Percentiles rank a stretch among this genome's conserved stretches.
Evolutionary conservation across 2,329 filamentous ascomycete genomes (phyloP).

Genomic region (Raffaelea albimanens): DNA sequence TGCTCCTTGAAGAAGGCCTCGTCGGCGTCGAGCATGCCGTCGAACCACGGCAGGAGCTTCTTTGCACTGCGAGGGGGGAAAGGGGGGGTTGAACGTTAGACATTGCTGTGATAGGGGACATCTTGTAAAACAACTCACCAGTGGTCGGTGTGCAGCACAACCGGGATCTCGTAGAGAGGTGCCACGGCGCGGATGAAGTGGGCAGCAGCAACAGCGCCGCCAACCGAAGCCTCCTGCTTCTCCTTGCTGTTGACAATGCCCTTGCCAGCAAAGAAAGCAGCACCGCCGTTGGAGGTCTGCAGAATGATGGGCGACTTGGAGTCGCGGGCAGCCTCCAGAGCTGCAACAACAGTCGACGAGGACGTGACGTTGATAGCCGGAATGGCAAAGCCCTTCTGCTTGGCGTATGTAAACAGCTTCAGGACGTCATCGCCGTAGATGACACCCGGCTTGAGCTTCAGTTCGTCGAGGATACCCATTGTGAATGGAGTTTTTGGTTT

Average conservation of each 20-base stretch:
- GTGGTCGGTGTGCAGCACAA: conserved; percentile 93
- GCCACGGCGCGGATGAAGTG: conserved; percentile 89
- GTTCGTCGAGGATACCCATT: conserved; percentile 26
- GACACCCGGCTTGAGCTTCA: conserved; percentile 43
- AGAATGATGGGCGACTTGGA: conserved; percentile 86
- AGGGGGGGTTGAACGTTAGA: too few species aligned
- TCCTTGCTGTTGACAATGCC: conserved; percentile 75
- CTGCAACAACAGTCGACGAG: conserved; percentile 49
- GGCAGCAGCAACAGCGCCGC: conserved; percentile 77
- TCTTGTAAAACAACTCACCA: conserved; percentile 10
- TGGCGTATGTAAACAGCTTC: conserved; percentile 78
- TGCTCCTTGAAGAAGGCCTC: conserved; percentile 91
- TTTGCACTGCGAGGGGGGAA: conserved; percentile 54
- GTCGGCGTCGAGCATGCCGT: conserved; percentile 90
- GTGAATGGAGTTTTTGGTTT: conserved; percentile 5
- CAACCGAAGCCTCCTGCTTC: conserved; percentile 82
- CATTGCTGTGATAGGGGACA: too few species aligned
- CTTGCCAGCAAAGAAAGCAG: conserved; percentile 89
- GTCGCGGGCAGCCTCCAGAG: conserved; percentile 92
- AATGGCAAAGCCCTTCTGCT: conserved; percentile 80
- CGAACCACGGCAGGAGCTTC: conserved; percentile 97
- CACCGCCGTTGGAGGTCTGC: conserved; percentile 87
- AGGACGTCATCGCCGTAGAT: conserved; percentile 46
- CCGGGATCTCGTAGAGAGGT: conserved; percentile 78
- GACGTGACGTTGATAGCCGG: conserved; percentile 92